Evolutionary conservation across 306 rosid genomes (phyloP).

Genomic region (Corylus americana): DNA sequence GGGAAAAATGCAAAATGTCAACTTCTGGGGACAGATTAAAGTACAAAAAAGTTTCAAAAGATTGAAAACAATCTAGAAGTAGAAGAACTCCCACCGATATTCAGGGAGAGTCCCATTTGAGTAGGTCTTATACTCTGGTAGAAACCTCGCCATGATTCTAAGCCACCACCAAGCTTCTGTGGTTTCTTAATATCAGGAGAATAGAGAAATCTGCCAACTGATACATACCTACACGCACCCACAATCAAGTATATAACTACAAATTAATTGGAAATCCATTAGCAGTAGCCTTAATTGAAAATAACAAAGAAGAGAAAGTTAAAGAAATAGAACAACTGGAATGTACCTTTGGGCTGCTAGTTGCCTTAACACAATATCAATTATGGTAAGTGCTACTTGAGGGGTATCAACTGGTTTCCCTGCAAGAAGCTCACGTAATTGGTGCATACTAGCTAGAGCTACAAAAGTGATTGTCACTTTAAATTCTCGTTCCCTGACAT

Average conservation of each 20-base stretch:
- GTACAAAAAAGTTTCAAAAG: conserved; percentile 1
- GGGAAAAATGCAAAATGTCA: conserved; percentile 1
- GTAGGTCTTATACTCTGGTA: conserved; percentile 59
- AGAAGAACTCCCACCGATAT: conserved; percentile 37
- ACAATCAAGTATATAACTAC: neutral
- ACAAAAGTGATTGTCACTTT: conserved; percentile 40
- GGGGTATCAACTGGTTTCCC: conserved; percentile 45
- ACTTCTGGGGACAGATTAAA: neutral
- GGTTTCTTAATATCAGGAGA: conserved; percentile 47
- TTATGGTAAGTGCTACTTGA: conserved; percentile 44
- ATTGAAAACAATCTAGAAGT: neutral
- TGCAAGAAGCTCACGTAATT: conserved; percentile 45
- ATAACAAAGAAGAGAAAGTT: conserved; percentile 7
- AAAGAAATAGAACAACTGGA: conserved; percentile 15
- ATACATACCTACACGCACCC: conserved; percentile 31
- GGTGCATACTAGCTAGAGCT: conserved; percentile 42
- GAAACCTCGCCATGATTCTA: conserved; percentile 59
- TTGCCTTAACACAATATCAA: conserved; percentile 49
- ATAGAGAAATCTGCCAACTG: conserved; percentile 47
- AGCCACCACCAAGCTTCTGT: conserved; percentile 46
- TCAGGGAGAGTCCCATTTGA: conserved; percentile 57
- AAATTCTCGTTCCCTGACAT: conserved; percentile 43
- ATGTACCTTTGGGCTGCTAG: conserved; percentile 45
- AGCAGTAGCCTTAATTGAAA: conserved; percentile 8
- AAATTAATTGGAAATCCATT: conserved; percentile 12